phyloP scores from a whole-genome alignment of 345 rosid species.

The Brassica incana region DNA sequence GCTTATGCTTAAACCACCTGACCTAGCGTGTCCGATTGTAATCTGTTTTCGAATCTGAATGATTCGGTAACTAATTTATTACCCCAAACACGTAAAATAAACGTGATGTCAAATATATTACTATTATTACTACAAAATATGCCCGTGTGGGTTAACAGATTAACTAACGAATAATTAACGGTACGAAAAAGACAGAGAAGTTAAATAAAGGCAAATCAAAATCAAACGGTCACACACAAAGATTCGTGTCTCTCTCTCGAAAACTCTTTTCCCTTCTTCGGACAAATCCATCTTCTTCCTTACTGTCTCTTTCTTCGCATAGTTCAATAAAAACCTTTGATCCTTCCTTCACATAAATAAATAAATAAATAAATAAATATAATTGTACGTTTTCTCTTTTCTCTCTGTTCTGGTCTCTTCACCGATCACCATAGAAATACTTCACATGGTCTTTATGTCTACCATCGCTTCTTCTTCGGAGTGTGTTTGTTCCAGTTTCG shows the following conservation, averaged over 20 bases:
- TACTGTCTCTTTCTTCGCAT: constrained; percentile 34
- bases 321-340: constrained; percentile 22
- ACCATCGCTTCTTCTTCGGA: constrained; percentile 38
- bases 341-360: not conserved
- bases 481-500: constrained; percentile 47
- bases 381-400: not conserved
- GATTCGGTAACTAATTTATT: not conserved
- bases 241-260: constrained; percentile 22
- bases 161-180: constrained; percentile 24
- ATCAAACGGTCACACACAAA: constrained; percentile 30
- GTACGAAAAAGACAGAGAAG: constrained; percentile 15
- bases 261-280: constrained; percentile 16
- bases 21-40: too few relatives aligned
- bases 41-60: not conserved
- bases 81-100: not conserved
- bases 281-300: constrained; percentile 16
- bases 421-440: not conserved
- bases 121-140: not conserved
- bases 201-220: constrained; percentile 29
- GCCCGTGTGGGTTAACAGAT: constrained; percentile 27
- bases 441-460: not conserved
- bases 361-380: not conserved
- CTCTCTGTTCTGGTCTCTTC: constrained; percentile 10
- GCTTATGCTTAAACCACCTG: too few relatives aligned
- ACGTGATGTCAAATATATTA: not conserved